Conservation (phyloP, 495 filamentous ascomycete genomes). For the Neurospora cerealis region DNA sequence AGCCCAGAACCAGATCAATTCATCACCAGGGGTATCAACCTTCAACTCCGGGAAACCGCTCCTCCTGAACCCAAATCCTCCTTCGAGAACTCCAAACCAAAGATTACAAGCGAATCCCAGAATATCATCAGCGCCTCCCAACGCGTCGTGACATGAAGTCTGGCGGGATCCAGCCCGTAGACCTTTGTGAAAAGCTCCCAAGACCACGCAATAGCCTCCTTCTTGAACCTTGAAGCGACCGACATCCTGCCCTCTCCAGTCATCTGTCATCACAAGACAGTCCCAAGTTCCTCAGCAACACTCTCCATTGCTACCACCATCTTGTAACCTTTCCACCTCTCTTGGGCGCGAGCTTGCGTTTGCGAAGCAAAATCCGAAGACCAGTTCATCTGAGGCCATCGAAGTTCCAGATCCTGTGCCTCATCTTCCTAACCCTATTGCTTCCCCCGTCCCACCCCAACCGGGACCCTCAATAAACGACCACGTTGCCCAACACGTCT, state of each 20-base stretch:
- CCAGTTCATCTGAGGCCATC: background rate
- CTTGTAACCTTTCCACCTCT: background rate
- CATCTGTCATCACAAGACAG: no score
- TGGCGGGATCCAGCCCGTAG: constrained; percentile 71
- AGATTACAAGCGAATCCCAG: background rate
- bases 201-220: constrained; percentile 71
- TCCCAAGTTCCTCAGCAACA: background rate
- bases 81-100: background rate
- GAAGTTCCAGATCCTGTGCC: background rate
- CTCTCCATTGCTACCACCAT: background rate
- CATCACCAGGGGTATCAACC: background rate
- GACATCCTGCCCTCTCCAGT: background rate
- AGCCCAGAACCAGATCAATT: background rate
- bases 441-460: background rate
- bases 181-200: constrained; percentile 93
- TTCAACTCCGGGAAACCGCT: background rate
- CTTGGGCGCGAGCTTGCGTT: background rate
- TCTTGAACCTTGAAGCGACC: constrained; percentile 64
- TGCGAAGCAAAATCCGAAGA: background rate
- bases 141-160: constrained; percentile 34
- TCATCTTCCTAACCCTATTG: background rate
- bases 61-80: background rate
- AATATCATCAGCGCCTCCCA: background rate
- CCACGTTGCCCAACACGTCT: background rate
- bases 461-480: background rate